Evolutionary conservation across 139 green algal species (phyloP).

Genomic region (Micromonas pusilla): DNA sequence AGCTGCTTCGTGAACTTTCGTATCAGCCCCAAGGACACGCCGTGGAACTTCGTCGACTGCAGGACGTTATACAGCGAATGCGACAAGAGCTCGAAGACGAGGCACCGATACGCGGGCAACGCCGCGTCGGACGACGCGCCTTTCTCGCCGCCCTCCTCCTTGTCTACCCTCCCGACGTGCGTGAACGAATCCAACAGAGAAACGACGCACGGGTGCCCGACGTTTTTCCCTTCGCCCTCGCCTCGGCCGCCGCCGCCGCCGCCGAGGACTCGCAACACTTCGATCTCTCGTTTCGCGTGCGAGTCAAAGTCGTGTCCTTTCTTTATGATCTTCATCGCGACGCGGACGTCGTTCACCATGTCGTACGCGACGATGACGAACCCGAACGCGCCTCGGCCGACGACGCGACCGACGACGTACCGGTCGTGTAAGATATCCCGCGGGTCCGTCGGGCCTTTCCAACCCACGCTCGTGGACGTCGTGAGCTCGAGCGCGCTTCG

Average conservation of each 20-base stretch:
- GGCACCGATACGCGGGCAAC: constrained; percentile 74
- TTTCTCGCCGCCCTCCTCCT: neutral
- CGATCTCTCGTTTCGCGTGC: constrained; percentile 74
- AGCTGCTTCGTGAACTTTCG: constrained; percentile 79
- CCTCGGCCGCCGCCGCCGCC: constrained; percentile 59
- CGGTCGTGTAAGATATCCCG: constrained; percentile 20
- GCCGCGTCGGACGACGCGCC: neutral
- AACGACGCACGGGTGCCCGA: neutral
- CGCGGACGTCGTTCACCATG: constrained; percentile 43
- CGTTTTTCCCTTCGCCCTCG: constrained; percentile 44
- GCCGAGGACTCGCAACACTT: constrained; percentile 78
- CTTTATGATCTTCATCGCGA: constrained; percentile 96
- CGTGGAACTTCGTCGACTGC: constrained; percentile 79
- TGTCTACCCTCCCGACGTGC: neutral
- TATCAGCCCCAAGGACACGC: constrained; percentile 82
- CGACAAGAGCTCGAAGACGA: constrained; percentile 93
- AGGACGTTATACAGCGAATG: constrained; percentile 97
- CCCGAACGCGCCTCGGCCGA: constrained; percentile 90
- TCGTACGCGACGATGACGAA: constrained; percentile 75
- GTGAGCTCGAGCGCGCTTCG: too few species aligned
- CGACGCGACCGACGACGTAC: constrained; percentile 65
- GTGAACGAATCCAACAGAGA: neutral
- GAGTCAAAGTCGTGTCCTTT: constrained; percentile 90
- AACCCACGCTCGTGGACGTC: too few species aligned
- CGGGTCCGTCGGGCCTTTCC: too few species aligned